These are phyloP conservation scores for Elsinoe arachidis DNA, from an alignment of 2,329 filamentous ascomycete species.

Conservation along the genomic window DNA sequence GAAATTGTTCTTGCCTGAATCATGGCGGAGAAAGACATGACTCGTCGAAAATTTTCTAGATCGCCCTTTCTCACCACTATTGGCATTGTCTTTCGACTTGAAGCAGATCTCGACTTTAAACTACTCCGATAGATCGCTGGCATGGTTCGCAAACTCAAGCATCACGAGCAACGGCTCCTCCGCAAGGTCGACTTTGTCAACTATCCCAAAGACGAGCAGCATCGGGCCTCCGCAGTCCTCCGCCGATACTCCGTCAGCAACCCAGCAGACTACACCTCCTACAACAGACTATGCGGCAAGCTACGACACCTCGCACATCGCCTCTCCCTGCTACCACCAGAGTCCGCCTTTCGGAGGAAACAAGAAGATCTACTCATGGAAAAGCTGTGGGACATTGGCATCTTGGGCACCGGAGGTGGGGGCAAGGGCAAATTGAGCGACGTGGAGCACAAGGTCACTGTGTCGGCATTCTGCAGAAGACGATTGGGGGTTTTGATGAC, in stretches of 20 bases:
- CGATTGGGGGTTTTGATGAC: constrained; percentile 87
- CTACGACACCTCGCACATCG: constrained; percentile 83
- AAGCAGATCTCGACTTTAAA: constrained; percentile 20
- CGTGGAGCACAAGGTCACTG: constrained; percentile 81
- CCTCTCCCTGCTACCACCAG: constrained; percentile 70
- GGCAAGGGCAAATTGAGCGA: constrained; percentile 53
- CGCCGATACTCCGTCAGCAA: constrained; percentile 88
- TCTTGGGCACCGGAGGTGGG: constrained; percentile 61
- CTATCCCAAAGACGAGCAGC: constrained; percentile 69
- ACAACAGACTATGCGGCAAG: constrained; percentile 46
- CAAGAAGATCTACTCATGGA: constrained; percentile 80
- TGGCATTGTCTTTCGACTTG: neutral
- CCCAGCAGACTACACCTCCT: constrained; percentile 66
- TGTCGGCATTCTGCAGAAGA: constrained; percentile 77
- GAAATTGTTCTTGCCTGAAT: constrained; percentile 1
- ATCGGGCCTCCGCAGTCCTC: constrained; percentile 72
- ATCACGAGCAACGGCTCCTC: constrained; percentile 93
- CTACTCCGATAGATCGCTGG: no score
- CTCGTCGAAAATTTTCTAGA: neutral
- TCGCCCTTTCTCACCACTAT: no score
- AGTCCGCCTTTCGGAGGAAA: constrained; percentile 68
- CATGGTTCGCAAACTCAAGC: constrained; percentile 94
- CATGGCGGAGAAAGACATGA: constrained; percentile 12
- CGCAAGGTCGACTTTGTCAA: constrained; percentile 88
- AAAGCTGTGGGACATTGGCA: constrained; percentile 88